phyloP scores from a whole-genome alignment of 164 flowering plant species.

The Stephania cephalantha region DNA sequence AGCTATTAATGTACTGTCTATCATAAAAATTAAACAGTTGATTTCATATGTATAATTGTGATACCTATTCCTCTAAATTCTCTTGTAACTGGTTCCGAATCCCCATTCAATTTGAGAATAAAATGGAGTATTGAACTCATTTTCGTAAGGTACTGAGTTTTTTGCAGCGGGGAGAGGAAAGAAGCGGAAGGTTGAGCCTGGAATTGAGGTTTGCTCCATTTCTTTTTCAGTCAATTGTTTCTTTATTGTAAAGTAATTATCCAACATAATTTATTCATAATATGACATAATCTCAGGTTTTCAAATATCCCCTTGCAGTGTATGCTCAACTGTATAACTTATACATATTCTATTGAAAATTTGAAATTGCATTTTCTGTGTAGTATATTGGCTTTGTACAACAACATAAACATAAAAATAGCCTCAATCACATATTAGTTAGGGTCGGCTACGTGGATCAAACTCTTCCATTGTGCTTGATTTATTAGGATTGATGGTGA shows the following conservation, averaged over 20 bases:
- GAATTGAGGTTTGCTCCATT: constrained; percentile 39
- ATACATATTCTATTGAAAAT: too few relatives aligned
- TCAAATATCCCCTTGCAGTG: too few relatives aligned
- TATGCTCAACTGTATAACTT: too few relatives aligned
- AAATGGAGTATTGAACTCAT: not conserved
- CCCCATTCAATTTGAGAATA: not conserved
- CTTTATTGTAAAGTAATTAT: not conserved
- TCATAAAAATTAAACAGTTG: too few relatives aligned
- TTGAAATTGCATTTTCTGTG: too few relatives aligned
- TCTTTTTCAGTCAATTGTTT: not conserved
- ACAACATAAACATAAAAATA: too few relatives aligned
- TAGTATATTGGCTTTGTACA: too few relatives aligned
- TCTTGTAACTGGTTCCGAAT: not conserved
- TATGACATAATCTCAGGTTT: not conserved
- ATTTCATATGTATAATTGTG: not conserved
- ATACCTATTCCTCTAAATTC: not conserved
- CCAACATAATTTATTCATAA: not conserved
- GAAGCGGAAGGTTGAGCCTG: constrained; percentile 57
- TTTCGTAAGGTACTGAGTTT: not conserved
- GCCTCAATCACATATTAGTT: too few relatives aligned
- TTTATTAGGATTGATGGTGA: too few relatives aligned
- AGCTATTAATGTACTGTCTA: too few relatives aligned
- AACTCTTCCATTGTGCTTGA: too few relatives aligned
- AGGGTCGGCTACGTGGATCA: too few relatives aligned
- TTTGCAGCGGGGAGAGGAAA: constrained; percentile 59